Percentiles rank a stretch among this genome's conserved stretches.
Conservation (phyloP, 805 yeast genomes). For the Nakazawaea wyomingensis region DNA sequence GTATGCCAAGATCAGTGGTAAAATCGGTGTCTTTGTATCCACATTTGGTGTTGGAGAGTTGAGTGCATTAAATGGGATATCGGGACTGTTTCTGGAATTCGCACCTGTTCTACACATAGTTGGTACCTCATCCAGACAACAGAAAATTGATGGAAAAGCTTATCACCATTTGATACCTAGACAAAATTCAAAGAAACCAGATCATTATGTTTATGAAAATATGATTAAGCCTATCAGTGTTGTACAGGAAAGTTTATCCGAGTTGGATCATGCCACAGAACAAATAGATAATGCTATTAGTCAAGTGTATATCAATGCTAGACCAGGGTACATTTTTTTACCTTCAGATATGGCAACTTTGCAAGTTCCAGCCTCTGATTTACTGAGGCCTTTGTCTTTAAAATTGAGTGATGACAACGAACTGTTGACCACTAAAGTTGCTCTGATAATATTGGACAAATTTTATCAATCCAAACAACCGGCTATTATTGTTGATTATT, state of each 20-base stretch:
- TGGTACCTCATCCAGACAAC: conserved; percentile 32
- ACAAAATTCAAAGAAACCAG: conserved; percentile 37
- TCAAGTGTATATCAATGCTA: conserved; percentile 47
- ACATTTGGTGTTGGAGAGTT: conserved; percentile 51
- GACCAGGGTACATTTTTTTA: conserved; percentile 82
- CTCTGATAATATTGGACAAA: conserved; percentile 27
- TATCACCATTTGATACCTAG: conserved; percentile 45
- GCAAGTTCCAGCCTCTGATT: conserved; percentile 30
- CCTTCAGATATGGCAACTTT: conserved; percentile 63
- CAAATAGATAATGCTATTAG: conserved; percentile 67
- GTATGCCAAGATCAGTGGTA: conserved; percentile 32
- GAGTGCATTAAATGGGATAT: conserved; percentile 43
- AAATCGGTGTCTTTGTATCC: conserved; percentile 37
- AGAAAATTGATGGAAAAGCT: conserved; percentile 12
- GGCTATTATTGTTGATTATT: conserved; percentile 36
- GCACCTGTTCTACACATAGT: conserved; percentile 45
- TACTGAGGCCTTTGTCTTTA: conserved; percentile 27
- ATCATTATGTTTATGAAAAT: conserved; percentile 62
- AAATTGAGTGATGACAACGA: conserved; percentile 18
- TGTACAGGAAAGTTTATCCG: conserved; percentile 43
- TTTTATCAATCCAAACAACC: conserved; percentile 34
- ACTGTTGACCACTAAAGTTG: conserved; percentile 22
- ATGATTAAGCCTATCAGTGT: conserved; percentile 56
- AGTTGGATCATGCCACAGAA: conserved; percentile 40
- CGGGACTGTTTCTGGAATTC: conserved; percentile 44